These are phyloP conservation scores for Boletus edulis DNA, from an alignment of 768 basidiomycete genomes.

Conservation along the genomic window DNA sequence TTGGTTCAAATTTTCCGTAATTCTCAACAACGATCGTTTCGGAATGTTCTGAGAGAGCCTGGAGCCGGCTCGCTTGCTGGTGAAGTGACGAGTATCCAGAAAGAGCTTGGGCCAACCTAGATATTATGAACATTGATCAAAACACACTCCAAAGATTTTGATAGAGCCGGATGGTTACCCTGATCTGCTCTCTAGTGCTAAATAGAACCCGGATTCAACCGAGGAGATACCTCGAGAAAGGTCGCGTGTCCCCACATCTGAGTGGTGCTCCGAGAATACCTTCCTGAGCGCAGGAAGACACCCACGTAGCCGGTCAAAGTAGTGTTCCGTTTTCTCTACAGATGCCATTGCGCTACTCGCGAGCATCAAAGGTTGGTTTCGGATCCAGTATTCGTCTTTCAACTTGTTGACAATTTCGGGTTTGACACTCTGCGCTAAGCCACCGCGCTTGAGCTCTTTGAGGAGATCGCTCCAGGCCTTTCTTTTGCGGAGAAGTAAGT, in stretches of 20 bases:
- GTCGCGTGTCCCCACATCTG: constrained; percentile 84
- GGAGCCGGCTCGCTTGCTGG: constrained; percentile 18
- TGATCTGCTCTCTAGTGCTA: constrained; percentile 60
- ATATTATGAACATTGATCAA: neutral
- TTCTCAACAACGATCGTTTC: constrained; percentile 21
- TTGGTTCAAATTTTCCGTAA: constrained; percentile 12
- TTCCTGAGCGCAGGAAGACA: constrained; percentile 65
- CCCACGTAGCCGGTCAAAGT: constrained; percentile 62
- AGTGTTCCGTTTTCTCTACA: constrained; percentile 51
- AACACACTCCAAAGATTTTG: neutral
- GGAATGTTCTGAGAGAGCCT: constrained; percentile 15
- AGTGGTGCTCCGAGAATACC: constrained; percentile 66
- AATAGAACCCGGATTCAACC: constrained; percentile 73
- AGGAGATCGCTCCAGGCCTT: constrained; percentile 90
- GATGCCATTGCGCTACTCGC: constrained; percentile 19
- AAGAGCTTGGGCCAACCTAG: constrained; percentile 20
- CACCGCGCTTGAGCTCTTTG: constrained; percentile 81
- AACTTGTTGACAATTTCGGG: constrained; percentile 63
- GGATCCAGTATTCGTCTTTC: constrained; percentile 56
- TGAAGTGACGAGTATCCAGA: constrained; percentile 13
- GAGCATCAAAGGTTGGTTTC: constrained; percentile 54
- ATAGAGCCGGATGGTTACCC: constrained; percentile 47
- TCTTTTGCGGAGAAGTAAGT: constrained; percentile 75
- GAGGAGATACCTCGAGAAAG: constrained; percentile 74
- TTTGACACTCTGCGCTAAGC: constrained; percentile 70